Evolutionary conservation across 164 flowering plant genomes (phyloP).

Genomic region (Berberis thunbergii): DNA sequence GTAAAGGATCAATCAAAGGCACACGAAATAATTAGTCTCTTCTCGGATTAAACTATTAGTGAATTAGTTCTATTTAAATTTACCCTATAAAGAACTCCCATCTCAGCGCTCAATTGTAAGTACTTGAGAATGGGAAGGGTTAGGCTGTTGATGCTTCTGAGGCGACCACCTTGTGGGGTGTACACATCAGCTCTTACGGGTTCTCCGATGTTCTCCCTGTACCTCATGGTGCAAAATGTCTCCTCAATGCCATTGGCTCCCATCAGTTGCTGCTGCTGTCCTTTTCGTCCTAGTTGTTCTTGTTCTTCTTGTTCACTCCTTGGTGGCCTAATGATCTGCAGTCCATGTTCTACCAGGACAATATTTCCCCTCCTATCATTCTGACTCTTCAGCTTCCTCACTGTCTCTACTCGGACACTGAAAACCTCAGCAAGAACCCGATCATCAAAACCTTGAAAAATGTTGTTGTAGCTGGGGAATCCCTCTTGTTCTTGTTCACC

Average conservation of each 20-base stretch:
- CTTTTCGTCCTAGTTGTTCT: background rate
- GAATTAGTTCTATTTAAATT: background rate
- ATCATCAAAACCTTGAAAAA: slow-evolving; percentile 27
- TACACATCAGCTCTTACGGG: slow-evolving; percentile 44
- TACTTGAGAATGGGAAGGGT: slow-evolving; percentile 46
- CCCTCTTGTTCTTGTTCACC: background rate
- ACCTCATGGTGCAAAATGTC: slow-evolving; percentile 40
- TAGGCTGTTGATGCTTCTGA: slow-evolving; percentile 44
- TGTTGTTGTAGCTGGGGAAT: slow-evolving; percentile 13
- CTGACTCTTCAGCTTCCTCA: slow-evolving; percentile 16
- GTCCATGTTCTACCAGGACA: slow-evolving; percentile 18
- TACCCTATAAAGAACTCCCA: slow-evolving; percentile 50
- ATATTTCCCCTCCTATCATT: slow-evolving; percentile 26
- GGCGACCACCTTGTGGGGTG: slow-evolving; percentile 41
- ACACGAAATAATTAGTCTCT: background rate
- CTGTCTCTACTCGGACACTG: slow-evolving; percentile 22
- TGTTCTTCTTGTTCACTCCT: slow-evolving; percentile 9
- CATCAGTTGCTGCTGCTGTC: no score
- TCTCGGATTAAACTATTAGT: background rate
- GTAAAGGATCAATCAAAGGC: background rate
- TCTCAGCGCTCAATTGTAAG: slow-evolving; percentile 45
- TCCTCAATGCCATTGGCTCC: slow-evolving; percentile 54
- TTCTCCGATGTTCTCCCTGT: slow-evolving; percentile 44
- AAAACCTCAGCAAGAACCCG: slow-evolving; percentile 19
- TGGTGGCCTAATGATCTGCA: slow-evolving; percentile 26